Evolutionary conservation across 371 early-diverging fungal genomes (phyloP).

Genomic region (Mucor circinelloides): DNA sequence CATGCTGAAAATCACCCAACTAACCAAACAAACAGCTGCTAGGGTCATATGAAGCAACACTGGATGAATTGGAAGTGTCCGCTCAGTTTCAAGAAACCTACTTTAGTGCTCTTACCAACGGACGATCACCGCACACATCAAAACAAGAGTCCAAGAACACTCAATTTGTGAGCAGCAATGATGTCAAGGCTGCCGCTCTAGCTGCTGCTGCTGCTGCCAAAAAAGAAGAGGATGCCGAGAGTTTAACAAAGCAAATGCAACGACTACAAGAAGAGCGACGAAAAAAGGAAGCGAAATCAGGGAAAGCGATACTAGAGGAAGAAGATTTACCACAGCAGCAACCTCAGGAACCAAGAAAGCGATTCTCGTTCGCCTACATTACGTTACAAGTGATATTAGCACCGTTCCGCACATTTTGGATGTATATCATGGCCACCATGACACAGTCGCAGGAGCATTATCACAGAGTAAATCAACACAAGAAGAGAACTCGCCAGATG

Average conservation of each 20-base stretch:
- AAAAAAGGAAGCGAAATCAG: slow-evolving; percentile 7
- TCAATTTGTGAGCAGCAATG: slow-evolving; percentile 7
- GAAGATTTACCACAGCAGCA: slow-evolving; percentile 3
- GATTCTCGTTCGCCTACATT: slow-evolving; percentile 51
- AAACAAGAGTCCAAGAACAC: background rate
- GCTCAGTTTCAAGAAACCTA: slow-evolving; percentile 34
- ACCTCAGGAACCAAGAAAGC: slow-evolving; percentile 21
- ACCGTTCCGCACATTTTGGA: slow-evolving; percentile 39
- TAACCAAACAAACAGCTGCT: background rate
- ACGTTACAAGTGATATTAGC: slow-evolving; percentile 45
- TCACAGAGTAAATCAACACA: slow-evolving; percentile 41
- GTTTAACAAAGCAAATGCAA: slow-evolving; percentile 40
- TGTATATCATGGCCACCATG: slow-evolving; percentile 34
- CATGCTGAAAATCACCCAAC: background rate
- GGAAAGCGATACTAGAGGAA: slow-evolving; percentile 20
- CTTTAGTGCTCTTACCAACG: slow-evolving; percentile 29
- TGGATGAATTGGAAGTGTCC: slow-evolving; percentile 39
- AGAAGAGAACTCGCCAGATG: slow-evolving; percentile 39
- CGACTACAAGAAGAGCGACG: slow-evolving; percentile 42
- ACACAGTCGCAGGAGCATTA: slow-evolving; percentile 51
- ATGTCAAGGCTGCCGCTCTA: slow-evolving; percentile 9
- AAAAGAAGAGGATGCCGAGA: slow-evolving; percentile 16
- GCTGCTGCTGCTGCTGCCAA: background rate
- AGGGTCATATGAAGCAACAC: slow-evolving; percentile 23
- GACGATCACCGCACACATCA: slow-evolving; percentile 1